These are phyloP conservation scores for Aspergillus fumigatiaffinis DNA, from an alignment of 2,329 filamentous ascomycete genomes.

Conservation along the genomic window DNA sequence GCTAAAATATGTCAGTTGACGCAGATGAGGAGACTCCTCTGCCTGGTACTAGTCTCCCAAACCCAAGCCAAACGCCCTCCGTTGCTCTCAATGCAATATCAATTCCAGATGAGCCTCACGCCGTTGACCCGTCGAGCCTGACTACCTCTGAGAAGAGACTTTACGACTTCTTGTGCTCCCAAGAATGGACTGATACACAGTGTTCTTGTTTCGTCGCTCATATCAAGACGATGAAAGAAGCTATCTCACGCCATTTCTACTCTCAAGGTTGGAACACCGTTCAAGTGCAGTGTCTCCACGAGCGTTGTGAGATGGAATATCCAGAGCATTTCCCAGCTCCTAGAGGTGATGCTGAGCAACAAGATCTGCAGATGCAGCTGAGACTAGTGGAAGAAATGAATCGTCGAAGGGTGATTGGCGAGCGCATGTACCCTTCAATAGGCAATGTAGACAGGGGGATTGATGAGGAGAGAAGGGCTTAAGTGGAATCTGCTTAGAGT, in stretches of 20 bases:
- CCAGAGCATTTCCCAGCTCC: not conserved
- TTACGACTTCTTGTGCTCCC: not conserved
- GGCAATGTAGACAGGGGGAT: too few species aligned
- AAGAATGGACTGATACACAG: not conserved
- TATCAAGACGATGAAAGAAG: not conserved
- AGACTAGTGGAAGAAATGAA: slow-evolving; percentile 1
- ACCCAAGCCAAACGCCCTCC: too few species aligned
- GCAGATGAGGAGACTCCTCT: too few species aligned
- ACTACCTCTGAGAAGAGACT: too few species aligned
- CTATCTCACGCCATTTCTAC: not conserved
- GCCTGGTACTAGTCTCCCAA: too few species aligned
- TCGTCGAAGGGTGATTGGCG: not conserved
- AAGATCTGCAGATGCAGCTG: slow-evolving; percentile 1
- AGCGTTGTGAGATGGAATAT: not conserved
- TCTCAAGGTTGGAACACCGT: not conserved
- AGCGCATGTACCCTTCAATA: not conserved
- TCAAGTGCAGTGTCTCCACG: not conserved
- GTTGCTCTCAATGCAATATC: too few species aligned
- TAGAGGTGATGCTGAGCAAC: not conserved
- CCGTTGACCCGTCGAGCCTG: too few species aligned
- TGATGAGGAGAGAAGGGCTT: too few species aligned
- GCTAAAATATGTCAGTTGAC: too few species aligned
- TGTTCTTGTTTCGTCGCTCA: not conserved
- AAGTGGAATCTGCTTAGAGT: too few species aligned
- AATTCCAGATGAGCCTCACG: too few species aligned